Base-by-base conservation (phyloP, 495 filamentous ascomycete genomes). In the Penicillium desertorum region DNA sequence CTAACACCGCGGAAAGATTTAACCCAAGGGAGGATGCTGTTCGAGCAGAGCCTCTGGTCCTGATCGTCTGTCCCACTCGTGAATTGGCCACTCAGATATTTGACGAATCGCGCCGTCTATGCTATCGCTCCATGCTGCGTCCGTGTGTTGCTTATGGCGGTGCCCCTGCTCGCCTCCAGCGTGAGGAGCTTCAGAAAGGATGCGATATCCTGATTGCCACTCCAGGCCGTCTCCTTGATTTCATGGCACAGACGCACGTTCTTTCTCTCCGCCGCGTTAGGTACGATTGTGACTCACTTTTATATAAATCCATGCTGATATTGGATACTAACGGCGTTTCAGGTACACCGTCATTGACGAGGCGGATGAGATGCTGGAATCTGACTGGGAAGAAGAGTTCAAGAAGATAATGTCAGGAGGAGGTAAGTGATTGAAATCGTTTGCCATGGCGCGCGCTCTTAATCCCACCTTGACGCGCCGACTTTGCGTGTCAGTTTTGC, bases 31-130 rank as follows among this genome's bases (percentile, higher is more conserved):
- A 56, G 5, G 63, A 82, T 54, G 66, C 65, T 3, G 79, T 87
- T 20, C 80, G 82, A 37, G 92, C 89, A 11, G 91, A 97, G 74
- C 94, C 94, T 2, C 70, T 98, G 16, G 86, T 97, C 0, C 75
- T 97, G 14, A 79, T 98, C 45, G 79, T 98, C n/a, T 86, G 81
- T 37, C 94, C 94, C 9, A 91, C 84, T 57, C 88, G 94, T 46
- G 94, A 98, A 80, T 75, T 98, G 11, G 88, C 91, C 0, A 88
- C 88, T 5, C 94, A 98, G 70, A 95, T 97, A 60, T 98, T 96
- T 72, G 89, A 95, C 57, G 93, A 97, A 65, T 86, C 89, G 14
- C 86, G 94, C 56, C 89, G 91, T 57, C 83, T 96, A 41, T 95
- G 90, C 66, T 98, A 98, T 63, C 85, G 94, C 12, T 90, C 90